A percentile compares a stretch with the other conserved stretches of the same genome.
Evolutionary conservation across 83 land plant genomes (phyloP).

Genomic region (Picea mariana): DNA sequence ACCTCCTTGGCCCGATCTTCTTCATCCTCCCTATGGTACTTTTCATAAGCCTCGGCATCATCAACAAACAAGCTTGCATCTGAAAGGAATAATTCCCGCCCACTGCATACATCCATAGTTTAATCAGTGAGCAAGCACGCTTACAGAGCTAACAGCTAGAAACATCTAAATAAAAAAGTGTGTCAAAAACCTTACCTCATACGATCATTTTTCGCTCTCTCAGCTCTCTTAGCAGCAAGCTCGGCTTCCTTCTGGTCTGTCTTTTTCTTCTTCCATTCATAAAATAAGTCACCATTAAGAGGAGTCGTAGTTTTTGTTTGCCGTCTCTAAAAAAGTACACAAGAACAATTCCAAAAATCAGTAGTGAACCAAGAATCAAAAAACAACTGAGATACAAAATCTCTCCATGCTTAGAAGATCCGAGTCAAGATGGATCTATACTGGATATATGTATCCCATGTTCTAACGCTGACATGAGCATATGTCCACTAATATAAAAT

Average conservation of each 20-base stretch:
- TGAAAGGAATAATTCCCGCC: slow-evolving; percentile 92
- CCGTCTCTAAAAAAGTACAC: slow-evolving; percentile 53
- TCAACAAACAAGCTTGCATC: slow-evolving; percentile 99
- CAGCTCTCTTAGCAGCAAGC: slow-evolving; percentile 82
- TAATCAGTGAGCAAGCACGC: background rate
- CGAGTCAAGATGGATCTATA: background rate
- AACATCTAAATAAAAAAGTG: background rate
- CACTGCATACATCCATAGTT: slow-evolving; percentile 58
- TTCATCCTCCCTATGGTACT: slow-evolving; percentile 83
- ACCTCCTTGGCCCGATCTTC: slow-evolving; percentile 33
- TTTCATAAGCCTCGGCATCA: slow-evolving; percentile 97
- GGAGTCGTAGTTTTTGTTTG: slow-evolving; percentile 75
- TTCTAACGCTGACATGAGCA: no score
- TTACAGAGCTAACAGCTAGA: background rate
- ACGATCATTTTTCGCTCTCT: slow-evolving; percentile 95
- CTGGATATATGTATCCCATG: no score
- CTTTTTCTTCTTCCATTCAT: slow-evolving; percentile 92
- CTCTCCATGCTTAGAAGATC: no score
- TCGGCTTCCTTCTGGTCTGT: slow-evolving; percentile 77
- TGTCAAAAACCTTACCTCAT: slow-evolving; percentile 69
- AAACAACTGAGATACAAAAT: no score
- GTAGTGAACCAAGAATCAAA: background rate
- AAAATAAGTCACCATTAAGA: slow-evolving; percentile 81
- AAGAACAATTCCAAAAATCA: slow-evolving; percentile 3
- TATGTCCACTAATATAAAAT: background rate